Conservation (phyloP, 345 rosid genomes). For the Mallotus nudiflorus region DNA sequence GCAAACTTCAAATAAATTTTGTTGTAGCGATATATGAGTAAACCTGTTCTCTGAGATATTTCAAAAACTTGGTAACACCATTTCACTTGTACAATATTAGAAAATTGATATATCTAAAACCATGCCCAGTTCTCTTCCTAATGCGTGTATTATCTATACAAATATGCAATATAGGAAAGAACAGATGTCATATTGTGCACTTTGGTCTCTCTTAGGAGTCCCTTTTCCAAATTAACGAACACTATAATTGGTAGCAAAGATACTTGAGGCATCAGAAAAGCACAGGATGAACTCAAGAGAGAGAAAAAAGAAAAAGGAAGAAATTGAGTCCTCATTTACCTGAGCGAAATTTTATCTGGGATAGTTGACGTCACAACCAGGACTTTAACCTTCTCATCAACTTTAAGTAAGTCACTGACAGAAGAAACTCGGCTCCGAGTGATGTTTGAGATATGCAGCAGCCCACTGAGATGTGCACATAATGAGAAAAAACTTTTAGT, state of each 20-base stretch:
- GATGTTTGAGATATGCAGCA: conserved; percentile 87
- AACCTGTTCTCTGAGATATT: not conserved
- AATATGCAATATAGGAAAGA: not conserved
- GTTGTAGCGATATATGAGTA: not conserved
- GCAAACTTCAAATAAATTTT: not conserved
- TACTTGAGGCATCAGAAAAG: conserved; percentile 1
- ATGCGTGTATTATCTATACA: not conserved
- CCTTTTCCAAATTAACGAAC: not conserved
- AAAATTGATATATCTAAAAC: not conserved
- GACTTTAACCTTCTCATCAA: conserved; percentile 72
- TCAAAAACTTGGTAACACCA: not conserved
- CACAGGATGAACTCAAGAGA: conserved; percentile 9
- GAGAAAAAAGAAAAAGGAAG: not conserved
- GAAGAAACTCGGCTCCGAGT: conserved; percentile 51
- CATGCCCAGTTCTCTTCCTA: no score
- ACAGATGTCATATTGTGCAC: not conserved
- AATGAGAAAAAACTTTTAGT: not conserved
- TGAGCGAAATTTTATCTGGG: conserved; percentile 82
- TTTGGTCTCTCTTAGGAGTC: not conserved
- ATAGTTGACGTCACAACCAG: conserved; percentile 71
- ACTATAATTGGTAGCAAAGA: not conserved
- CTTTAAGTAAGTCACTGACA: conserved; percentile 61
- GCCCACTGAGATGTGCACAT: conserved; percentile 53
- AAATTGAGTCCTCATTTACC: conserved; percentile 42
- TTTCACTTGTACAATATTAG: not conserved